Evolutionary conservation across 1,284 basidiomycete species (phyloP).

Genomic region (Rhodotorula sp.): DNA sequence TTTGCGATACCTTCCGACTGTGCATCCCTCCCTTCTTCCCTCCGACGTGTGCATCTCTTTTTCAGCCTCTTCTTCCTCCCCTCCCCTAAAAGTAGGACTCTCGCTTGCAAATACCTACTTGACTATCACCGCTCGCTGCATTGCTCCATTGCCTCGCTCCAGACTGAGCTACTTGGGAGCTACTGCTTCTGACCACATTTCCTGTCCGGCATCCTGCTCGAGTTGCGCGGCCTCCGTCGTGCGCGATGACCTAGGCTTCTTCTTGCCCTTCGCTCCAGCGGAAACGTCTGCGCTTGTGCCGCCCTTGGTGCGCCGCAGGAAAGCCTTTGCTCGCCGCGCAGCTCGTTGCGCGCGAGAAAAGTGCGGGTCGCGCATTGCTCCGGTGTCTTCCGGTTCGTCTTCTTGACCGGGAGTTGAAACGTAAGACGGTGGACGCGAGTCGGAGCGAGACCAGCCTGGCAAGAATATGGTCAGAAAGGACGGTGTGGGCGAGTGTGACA

Average conservation of each 20-base stretch:
- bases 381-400: neutral
- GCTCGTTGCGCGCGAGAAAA: slow-evolving; percentile 28
- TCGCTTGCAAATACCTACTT: neutral
- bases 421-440: neutral
- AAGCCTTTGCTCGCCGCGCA: neutral
- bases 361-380: slow-evolving; percentile 26
- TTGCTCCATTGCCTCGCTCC: neutral
- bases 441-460: slow-evolving; percentile 11
- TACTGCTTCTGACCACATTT: neutral
- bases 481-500: too few species aligned
- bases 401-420: too few species aligned
- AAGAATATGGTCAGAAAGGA: neutral
- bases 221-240: slow-evolving; percentile 21
- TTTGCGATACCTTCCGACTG: too few species aligned
- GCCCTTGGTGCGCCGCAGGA: neutral
- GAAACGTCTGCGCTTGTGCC: too few species aligned
- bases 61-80: neutral
- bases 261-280: neutral
- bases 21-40: neutral
- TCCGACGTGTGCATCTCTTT: neutral
- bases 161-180: neutral
- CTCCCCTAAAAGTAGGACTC: neutral
- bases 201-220: slow-evolving; percentile 6
- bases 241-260: slow-evolving; percentile 11
- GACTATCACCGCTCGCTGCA: neutral